Percentiles rank a stretch among this genome's conserved stretches.
Evolutionary conservation across 495 filamentous ascomycete genomes (phyloP).

Genomic region (Penicillium psychrofluorescens): DNA sequence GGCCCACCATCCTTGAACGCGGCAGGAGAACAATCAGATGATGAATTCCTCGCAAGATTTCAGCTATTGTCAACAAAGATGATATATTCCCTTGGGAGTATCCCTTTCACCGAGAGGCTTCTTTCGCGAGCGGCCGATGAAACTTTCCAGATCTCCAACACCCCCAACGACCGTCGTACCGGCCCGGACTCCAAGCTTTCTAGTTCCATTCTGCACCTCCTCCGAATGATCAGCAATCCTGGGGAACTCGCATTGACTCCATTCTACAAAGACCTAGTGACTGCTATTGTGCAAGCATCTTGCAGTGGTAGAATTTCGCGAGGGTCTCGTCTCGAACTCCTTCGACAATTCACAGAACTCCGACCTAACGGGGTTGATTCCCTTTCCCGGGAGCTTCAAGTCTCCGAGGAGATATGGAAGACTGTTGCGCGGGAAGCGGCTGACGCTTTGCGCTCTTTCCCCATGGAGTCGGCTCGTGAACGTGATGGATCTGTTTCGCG

Average conservation of each 20-base stretch:
- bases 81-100: conserved; percentile 57
- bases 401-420: conserved; percentile 27
- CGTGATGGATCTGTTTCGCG: conserved; percentile 37
- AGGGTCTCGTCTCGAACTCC: conserved; percentile 36
- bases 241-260: conserved; percentile 12
- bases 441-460: conserved; percentile 29
- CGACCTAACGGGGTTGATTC: conserved; percentile 5
- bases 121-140: conserved; percentile 35
- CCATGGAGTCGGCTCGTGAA: conserved; percentile 34
- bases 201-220: conserved; percentile 35
- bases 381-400: conserved; percentile 1
- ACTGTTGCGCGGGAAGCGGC: conserved; percentile 25
- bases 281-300: conserved; percentile 32
- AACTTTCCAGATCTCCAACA: conserved; percentile 37
- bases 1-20: conserved; percentile 33
- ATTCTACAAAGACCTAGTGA: conserved; percentile 24
- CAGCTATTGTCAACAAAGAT: conserved; percentile 52
- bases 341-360: conserved; percentile 34
- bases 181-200: conserved; percentile 17
- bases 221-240: conserved; percentile 24
- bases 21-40: conserved; percentile 10
- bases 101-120: conserved; percentile 75
- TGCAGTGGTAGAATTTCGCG: conserved; percentile 46
- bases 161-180: conserved; percentile 37
- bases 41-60: conserved; percentile 54